Evolutionary conservation across 306 rosid species (phyloP).

Genomic region (Geum urbanum): DNA sequence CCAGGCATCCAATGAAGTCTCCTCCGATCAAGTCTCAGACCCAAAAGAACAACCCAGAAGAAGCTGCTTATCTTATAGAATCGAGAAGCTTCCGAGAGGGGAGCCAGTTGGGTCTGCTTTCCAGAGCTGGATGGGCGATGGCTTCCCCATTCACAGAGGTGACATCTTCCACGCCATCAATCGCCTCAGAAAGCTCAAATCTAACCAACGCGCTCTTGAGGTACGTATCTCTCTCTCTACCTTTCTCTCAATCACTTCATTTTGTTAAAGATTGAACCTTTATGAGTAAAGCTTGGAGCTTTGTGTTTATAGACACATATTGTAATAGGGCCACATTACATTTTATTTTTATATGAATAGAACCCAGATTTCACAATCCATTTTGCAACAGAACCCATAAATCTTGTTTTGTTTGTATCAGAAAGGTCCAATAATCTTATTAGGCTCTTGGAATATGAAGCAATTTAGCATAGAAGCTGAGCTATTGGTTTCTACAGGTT

Average conservation of each 20-base stretch:
- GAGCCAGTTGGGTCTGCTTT: constrained; percentile 65
- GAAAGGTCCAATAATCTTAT: not conserved
- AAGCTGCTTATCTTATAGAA: constrained; percentile 56
- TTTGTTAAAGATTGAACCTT: not conserved
- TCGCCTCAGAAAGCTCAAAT: constrained; percentile 77
- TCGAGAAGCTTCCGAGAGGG: constrained; percentile 60
- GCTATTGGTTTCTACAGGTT: constrained; percentile 47
- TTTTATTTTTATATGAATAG: not conserved
- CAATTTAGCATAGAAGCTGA: not conserved
- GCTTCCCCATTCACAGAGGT: constrained; percentile 70
- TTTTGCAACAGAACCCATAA: not conserved
- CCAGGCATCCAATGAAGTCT: constrained; percentile 27
- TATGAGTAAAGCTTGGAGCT: not conserved
- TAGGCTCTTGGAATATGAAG: not conserved
- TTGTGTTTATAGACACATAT: not conserved
- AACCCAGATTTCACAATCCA: not conserved
- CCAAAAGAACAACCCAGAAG: constrained; percentile 27
- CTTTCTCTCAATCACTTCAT: not conserved
- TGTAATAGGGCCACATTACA: not conserved
- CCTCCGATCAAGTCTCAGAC: constrained; percentile 20
- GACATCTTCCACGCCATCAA: constrained; percentile 80
- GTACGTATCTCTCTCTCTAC: constrained; percentile 25
- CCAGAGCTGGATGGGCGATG: constrained; percentile 90
- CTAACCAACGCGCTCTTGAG: constrained; percentile 86
- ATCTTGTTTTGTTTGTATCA: too few species aligned